Conservation (phyloP, 257 asterid species). For the Haberlea rhodopensis region DNA sequence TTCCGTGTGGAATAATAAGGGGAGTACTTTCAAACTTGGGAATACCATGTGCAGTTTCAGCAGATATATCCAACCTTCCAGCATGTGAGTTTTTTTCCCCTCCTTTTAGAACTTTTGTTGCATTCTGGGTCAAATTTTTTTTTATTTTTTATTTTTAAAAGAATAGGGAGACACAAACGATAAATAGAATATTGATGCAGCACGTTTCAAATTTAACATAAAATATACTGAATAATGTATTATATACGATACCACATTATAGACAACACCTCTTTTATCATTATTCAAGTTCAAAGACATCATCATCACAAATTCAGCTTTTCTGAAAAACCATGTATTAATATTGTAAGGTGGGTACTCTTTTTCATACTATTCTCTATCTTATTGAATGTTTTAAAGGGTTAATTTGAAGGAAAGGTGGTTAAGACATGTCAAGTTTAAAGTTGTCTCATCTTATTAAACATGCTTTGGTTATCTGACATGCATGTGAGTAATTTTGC, state of each 20-base stretch:
- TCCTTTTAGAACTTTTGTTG: neutral
- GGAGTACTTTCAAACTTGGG: too few species aligned
- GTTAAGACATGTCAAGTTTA: neutral
- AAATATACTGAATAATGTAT: neutral
- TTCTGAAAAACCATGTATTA: neutral
- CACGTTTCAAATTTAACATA: constrained; percentile 6
- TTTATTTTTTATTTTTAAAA: neutral
- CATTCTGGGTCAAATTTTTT: constrained; percentile 12
- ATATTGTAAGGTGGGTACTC: neutral
- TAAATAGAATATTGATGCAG: constrained; percentile 1
- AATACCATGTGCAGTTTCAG: too few species aligned
- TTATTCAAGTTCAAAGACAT: neutral
- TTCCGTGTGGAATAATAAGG: too few species aligned
- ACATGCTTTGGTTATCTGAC: too few species aligned
- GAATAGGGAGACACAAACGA: neutral
- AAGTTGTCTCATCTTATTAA: too few species aligned
- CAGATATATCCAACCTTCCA: constrained; percentile 81
- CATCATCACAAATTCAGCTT: neutral
- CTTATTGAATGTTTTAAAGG: neutral
- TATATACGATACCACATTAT: neutral
- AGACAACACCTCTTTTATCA: too few species aligned
- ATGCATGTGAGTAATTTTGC: neutral
- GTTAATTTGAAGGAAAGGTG: neutral
- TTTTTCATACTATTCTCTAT: neutral
- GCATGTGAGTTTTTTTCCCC: constrained; percentile 74